phyloP scores from a whole-genome alignment of 345 rosid species.

The Populus nigra region DNA sequence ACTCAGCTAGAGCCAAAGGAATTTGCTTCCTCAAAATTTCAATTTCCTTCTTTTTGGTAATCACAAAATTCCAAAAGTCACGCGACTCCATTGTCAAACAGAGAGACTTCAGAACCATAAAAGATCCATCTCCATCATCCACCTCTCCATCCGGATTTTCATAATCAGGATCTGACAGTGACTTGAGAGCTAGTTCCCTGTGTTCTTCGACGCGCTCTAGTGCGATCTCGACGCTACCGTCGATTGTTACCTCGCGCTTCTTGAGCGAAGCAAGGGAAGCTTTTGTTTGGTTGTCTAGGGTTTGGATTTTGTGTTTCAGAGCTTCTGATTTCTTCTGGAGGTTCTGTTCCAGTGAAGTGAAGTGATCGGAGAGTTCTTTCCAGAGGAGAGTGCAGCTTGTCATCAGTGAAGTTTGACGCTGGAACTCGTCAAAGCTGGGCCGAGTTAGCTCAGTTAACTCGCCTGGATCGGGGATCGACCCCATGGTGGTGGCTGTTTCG shows the following conservation, averaged over 20 bases:
- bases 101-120: constrained; percentile 41
- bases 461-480: constrained; percentile 96
- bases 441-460: constrained; percentile 69
- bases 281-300: constrained; percentile 69
- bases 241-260: constrained; percentile 83
- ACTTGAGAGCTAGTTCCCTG: constrained; percentile 46
- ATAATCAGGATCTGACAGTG: constrained; percentile 30
- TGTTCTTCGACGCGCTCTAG: constrained; percentile 54
- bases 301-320: constrained; percentile 63
- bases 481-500: constrained; percentile 42
- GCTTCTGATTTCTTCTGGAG: constrained; percentile 79
- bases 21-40: constrained; percentile 59
- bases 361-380: constrained; percentile 98
- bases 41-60: constrained; percentile 70
- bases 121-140: constrained; percentile 70
- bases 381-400: constrained; percentile 97
- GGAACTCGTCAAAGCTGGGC: constrained; percentile 94
- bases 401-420: constrained; percentile 89
- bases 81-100: constrained; percentile 73
- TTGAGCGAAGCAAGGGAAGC: constrained; percentile 67
- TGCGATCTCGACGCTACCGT: constrained; percentile 76
- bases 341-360: constrained; percentile 74
- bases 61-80: constrained; percentile 76
- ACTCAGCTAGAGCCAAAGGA: constrained; percentile 66
- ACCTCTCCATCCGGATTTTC: constrained; percentile 64